Conservation (phyloP, 164 flowering plant genomes). For the Paratinospora sagittata region DNA sequence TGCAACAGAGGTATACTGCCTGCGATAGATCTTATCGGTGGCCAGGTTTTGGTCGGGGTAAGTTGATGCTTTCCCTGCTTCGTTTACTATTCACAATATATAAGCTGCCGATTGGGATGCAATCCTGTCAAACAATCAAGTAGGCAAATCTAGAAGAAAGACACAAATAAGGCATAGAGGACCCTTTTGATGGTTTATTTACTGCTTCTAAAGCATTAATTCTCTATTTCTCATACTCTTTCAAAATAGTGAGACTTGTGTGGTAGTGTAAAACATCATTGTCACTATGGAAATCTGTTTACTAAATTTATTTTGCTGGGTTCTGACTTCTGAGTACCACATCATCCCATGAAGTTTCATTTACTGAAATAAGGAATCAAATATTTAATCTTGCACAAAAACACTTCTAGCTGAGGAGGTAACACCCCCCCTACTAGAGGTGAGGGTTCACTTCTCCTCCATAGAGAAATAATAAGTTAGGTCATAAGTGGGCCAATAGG, state of each 20-base stretch:
- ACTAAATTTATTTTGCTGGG: neutral
- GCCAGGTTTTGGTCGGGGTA: slow-evolving; percentile 74
- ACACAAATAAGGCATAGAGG: neutral
- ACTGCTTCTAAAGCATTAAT: neutral
- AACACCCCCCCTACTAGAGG: too few species aligned
- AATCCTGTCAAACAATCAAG: neutral
- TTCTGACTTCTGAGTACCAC: neutral
- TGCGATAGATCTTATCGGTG: slow-evolving; percentile 62
- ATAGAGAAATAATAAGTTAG: too few species aligned
- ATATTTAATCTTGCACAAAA: neutral
- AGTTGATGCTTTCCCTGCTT: slow-evolving; percentile 21
- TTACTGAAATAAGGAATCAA: neutral
- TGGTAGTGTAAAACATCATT: neutral
- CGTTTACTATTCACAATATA: neutral
- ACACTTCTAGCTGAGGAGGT: too few species aligned
- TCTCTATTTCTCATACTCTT: neutral
- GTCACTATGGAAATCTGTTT: neutral
- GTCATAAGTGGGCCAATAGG: too few species aligned
- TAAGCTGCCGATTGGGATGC: neutral
- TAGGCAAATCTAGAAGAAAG: neutral
- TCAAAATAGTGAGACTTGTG: neutral
- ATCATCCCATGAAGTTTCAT: neutral
- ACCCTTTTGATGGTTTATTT: neutral
- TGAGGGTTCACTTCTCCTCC: too few species aligned
- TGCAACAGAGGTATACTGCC: slow-evolving; percentile 81